phyloP scores from a whole-genome alignment of 163 green algal genomes.

The Chlamydomonas reinhardtii region DNA sequence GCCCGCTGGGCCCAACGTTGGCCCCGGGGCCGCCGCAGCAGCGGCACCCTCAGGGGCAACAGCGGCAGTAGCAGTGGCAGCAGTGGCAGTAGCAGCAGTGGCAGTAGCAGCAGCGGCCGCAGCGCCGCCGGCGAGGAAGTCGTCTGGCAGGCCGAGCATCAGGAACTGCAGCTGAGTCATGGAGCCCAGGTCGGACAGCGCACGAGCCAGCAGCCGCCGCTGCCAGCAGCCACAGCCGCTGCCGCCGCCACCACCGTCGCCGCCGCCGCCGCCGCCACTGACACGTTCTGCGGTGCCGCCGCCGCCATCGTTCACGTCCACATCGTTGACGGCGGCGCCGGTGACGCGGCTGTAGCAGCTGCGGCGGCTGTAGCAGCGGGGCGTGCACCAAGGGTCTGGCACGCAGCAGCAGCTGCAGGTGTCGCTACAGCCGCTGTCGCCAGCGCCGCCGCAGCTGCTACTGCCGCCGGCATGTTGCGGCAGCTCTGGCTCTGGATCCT shows the following conservation, averaged over 20 bases:
- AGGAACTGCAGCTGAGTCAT: conserved; percentile 13
- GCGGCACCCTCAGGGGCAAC: no score
- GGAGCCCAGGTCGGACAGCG: neutral
- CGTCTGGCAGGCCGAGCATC: conserved; percentile 20
- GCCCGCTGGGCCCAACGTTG: no score
- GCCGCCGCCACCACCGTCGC: neutral
- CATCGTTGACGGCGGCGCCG: neutral
- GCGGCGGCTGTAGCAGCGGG: neutral
- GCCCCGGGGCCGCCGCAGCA: no score
- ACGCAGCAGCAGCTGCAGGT: conserved; percentile 21
- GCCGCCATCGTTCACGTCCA: neutral
- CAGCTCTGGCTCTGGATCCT: no score
- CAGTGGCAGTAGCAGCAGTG: no score
- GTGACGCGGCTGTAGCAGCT: no score
- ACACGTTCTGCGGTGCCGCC: neutral
- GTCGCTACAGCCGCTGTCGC: no score
- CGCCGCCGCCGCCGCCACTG: neutral
- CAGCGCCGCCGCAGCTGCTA: neutral
- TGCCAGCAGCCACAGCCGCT: conserved; percentile 13
- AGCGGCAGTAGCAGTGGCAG: no score
- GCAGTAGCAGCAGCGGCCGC: neutral
- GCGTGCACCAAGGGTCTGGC: neutral
- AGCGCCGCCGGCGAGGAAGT: neutral
- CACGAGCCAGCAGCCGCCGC: neutral
- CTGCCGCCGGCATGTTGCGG: neutral